These are phyloP conservation scores for Mycogone perniciosa DNA, from an alignment of 2,329 filamentous ascomycete species.

Conservation along the genomic window DNA sequence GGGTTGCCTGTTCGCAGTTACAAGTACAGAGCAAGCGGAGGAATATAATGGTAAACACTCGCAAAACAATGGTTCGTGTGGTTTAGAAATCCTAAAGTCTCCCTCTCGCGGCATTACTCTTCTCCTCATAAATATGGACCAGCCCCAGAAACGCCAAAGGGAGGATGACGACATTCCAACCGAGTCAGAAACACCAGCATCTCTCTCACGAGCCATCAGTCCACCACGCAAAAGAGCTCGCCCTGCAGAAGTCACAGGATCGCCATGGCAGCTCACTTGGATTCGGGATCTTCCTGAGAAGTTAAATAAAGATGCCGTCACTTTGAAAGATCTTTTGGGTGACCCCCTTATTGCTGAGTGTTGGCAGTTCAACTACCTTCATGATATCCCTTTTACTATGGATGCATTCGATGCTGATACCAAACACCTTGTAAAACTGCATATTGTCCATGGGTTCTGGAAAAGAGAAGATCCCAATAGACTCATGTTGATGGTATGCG, in stretches of 20 bases:
- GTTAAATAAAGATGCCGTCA: conserved; percentile 60
- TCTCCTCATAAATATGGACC: conserved; percentile 21
- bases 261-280: conserved; percentile 66
- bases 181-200: conserved; percentile 16
- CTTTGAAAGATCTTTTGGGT: conserved; percentile 61
- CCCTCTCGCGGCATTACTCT: not conserved
- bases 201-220: conserved; percentile 37
- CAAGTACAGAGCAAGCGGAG: too few relatives aligned
- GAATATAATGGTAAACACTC: not conserved
- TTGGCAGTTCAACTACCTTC: conserved; percentile 65
- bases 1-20: too few relatives aligned
- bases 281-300: conserved; percentile 56
- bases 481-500: conserved; percentile 48
- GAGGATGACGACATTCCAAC: conserved; percentile 8
- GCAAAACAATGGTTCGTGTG: too few relatives aligned
- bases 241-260: conserved; percentile 34
- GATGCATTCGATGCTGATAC: conserved; percentile 47
- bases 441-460: conserved; percentile 58
- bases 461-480: conserved; percentile 59
- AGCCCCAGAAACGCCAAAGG: conserved; percentile 26
- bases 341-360: conserved; percentile 67
- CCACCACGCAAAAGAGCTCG: conserved; percentile 35
- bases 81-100: not conserved
- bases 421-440: conserved; percentile 42
- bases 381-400: conserved; percentile 54